Conservation (phyloP, 805 yeast genomes). For the Starmerella apis region DNA sequence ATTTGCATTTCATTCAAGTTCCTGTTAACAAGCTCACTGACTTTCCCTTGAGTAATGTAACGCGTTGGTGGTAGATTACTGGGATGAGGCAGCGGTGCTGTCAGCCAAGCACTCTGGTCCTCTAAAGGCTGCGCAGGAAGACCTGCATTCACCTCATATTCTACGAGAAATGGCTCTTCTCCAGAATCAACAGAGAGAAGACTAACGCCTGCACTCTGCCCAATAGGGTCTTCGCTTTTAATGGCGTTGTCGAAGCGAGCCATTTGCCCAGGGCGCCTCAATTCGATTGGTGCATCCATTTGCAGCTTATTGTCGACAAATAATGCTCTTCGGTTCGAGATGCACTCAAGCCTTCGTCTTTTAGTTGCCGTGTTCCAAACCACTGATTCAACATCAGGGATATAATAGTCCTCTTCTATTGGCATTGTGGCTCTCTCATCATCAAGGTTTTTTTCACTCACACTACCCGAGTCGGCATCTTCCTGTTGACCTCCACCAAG, state of each 20-base stretch:
- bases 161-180: conserved; percentile 41
- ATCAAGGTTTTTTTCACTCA: neutral
- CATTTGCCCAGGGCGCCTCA: conserved; percentile 61
- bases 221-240: conserved; percentile 22
- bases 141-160: conserved; percentile 76
- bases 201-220: conserved; percentile 19
- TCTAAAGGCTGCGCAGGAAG: conserved; percentile 48
- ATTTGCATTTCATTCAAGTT: conserved; percentile 78
- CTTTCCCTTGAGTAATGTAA: conserved; percentile 37
- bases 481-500: neutral
- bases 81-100: conserved; percentile 26
- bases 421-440: neutral
- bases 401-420: conserved; percentile 6
- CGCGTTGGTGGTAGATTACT: conserved; percentile 37
- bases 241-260: conserved; percentile 37
- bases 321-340: conserved; percentile 54
- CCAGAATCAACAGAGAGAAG: conserved; percentile 11
- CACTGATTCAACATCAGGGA: conserved; percentile 32
- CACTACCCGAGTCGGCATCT: neutral
- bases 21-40: conserved; percentile 47
- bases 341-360: conserved; percentile 63
- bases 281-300: conserved; percentile 55
- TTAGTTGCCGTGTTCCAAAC: conserved; percentile 69
- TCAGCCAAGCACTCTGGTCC: conserved; percentile 19
- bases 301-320: conserved; percentile 54